These are phyloP conservation scores for Sphagnum fallax DNA, from an alignment of 228 moss, liverwort and hornwort genomes.

Conservation along the genomic window DNA sequence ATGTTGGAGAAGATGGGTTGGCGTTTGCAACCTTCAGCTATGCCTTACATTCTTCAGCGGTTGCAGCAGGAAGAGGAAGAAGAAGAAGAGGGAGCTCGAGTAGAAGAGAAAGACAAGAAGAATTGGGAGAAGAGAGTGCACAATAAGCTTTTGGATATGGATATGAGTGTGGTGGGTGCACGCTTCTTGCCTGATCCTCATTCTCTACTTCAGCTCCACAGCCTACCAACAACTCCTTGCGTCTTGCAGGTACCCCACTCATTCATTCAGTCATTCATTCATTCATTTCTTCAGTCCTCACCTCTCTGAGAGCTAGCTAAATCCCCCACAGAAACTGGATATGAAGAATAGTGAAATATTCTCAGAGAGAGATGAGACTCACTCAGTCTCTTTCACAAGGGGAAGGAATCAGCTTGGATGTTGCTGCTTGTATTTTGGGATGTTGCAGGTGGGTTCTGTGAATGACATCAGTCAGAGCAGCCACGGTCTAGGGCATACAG, in stretches of 20 bases:
- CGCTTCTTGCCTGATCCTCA: constrained; percentile 56
- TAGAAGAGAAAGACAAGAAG: constrained; percentile 13
- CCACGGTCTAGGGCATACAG: constrained; percentile 34
- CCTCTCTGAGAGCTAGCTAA: background rate
- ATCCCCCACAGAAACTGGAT: too few species aligned
- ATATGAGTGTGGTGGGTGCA: constrained; percentile 52
- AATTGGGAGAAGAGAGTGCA: constrained; percentile 36
- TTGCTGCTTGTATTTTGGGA: background rate
- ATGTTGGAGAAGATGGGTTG: constrained; percentile 72
- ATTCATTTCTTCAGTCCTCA: background rate
- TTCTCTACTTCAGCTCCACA: constrained; percentile 32
- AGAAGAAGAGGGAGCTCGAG: constrained; percentile 15
- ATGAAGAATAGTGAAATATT: too few species aligned
- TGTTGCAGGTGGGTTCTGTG: constrained; percentile 48
- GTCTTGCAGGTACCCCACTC: constrained; percentile 59
- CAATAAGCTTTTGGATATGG: constrained; percentile 61
- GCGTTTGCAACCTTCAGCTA: constrained; percentile 51
- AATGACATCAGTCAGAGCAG: constrained; percentile 78
- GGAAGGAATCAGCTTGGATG: too few species aligned
- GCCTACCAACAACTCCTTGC: constrained; percentile 49
- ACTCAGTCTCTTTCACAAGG: too few species aligned
- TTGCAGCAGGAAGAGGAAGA: constrained; percentile 28
- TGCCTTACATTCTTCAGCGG: constrained; percentile 37
- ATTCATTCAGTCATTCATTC: too few species aligned
- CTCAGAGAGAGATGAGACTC: too few species aligned